Percentiles rank a stretch among this genome's conserved stretches.
phyloP scores from a whole-genome alignment of 345 rosid genomes.

The Psidium guajava region DNA sequence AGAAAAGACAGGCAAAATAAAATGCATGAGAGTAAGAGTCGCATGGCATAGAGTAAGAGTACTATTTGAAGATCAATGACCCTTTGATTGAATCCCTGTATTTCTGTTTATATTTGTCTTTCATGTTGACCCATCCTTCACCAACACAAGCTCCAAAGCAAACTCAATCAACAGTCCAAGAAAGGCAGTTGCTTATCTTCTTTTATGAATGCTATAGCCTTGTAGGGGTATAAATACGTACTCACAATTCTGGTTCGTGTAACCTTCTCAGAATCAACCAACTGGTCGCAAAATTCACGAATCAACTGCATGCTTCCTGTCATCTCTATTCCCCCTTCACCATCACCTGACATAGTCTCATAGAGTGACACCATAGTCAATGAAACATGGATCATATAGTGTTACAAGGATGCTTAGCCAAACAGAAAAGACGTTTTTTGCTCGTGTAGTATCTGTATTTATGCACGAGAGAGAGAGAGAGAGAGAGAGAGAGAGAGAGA shows the following conservation, averaged over 20 bases:
- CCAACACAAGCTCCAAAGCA: background rate
- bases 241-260: conserved; percentile 70
- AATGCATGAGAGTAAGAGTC: background rate
- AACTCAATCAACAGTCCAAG: background rate
- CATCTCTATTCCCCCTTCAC: conserved; percentile 96
- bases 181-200: background rate
- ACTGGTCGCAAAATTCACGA: conserved; percentile 69
- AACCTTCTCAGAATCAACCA: conserved; percentile 49
- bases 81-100: background rate
- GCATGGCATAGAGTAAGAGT: background rate
- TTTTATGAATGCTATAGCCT: background rate
- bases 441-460: background rate
- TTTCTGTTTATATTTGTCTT: background rate
- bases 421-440: background rate
- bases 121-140: background rate
- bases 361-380: background rate
- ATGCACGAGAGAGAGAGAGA: too few species aligned
- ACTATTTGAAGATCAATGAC: background rate
- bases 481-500: too few species aligned
- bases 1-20: background rate
- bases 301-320: conserved; percentile 80
- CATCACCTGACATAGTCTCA: conserved; percentile 48
- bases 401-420: background rate
- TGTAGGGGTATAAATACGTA: background rate
- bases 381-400: background rate